Percentiles rank a stretch among this genome's conserved stretches.
Evolutionary conservation across 2,329 filamentous ascomycete genomes (phyloP).

Genomic region (Phialophora tarda): DNA sequence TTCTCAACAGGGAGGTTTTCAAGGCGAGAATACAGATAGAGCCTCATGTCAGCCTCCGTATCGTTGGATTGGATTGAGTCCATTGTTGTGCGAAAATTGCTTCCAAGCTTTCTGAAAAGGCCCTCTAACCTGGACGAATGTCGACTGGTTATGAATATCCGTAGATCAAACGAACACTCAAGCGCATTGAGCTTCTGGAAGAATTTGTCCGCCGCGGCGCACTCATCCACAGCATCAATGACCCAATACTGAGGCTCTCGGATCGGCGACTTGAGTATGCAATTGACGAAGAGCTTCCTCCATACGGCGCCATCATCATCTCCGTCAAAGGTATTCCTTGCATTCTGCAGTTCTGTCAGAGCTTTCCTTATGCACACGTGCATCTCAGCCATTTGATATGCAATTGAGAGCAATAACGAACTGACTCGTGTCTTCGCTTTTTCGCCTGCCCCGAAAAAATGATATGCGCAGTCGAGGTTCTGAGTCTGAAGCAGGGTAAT

Average conservation of each 20-base stretch:
- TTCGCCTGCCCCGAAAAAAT: conserved; percentile 4
- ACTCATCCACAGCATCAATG: conserved; percentile 17
- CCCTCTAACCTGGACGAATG: background rate
- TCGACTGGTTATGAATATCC: conserved; percentile 9
- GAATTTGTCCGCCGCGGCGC: background rate
- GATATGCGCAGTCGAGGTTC: background rate
- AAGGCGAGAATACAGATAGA: conserved; percentile 5
- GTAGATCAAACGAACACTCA: conserved; percentile 4
- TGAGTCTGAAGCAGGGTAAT: conserved; percentile 9
- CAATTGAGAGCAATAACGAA: conserved; percentile 4
- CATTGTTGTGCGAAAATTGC: background rate
- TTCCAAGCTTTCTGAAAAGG: background rate
- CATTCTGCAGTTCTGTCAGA: background rate
- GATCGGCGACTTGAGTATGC: conserved; percentile 1
- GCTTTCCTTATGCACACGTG: background rate
- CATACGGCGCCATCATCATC: conserved; percentile 11
- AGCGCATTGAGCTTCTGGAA: background rate
- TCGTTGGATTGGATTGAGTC: background rate
- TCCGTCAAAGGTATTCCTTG: background rate
- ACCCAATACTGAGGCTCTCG: conserved; percentile 12
- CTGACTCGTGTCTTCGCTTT: background rate
- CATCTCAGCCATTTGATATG: conserved; percentile 9
- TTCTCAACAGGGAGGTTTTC: background rate
- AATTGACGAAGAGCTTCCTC: conserved; percentile 7
- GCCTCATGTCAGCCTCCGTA: conserved; percentile 4